Evolutionary conservation across 441 rosid species (phyloP), one percentile per base, ranked within the genome.

Genomic region (Biscutella laevigata): DNA sequence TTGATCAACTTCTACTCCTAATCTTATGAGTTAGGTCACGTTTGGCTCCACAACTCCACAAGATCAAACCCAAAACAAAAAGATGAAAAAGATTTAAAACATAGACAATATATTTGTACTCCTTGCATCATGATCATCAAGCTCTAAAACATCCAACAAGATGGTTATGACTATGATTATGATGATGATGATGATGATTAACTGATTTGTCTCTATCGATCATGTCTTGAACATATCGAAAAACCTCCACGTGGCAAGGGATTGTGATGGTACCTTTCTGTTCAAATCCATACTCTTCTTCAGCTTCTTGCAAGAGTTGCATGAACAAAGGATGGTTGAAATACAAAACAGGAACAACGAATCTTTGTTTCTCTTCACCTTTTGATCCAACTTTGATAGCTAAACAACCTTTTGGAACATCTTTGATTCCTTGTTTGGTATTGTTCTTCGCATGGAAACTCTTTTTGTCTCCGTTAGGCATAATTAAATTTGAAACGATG

Each of bases 281-380:
- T 53, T 87, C 86, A 19, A 84, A 91, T 5, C 98, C 98, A 48
- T 77, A 91, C 47, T 87, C 98, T 24, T 87, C 88, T 61, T 87
- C 98, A 0, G 96, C 96, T 57, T 81, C 95, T 61, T 83, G 84
- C 62, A 91, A 63, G 0, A 91, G 78, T 57, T 80, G 79, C 66
- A 73, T 75, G 75, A 91, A 91, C 68, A 83, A 70, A 1, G 98
- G 98, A 44, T 91, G 98, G 40, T 91, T 91, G 39, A 91, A 80
- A 71, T 85, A 83, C 16, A 76, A 46, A 57, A 87, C 86, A n/a
- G 98, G 98, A 56, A 91, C 81, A 21, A 91, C 69, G 50, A 91
- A 78, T 75, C 91, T 74, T n/a, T n/a, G 80, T 35, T 71, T 77
- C 59, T 87, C 80, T 68, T 75, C 88, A 35, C 79, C 94, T 47